Conservation (phyloP, 306 rosid genomes). For the Rosa persica region DNA sequence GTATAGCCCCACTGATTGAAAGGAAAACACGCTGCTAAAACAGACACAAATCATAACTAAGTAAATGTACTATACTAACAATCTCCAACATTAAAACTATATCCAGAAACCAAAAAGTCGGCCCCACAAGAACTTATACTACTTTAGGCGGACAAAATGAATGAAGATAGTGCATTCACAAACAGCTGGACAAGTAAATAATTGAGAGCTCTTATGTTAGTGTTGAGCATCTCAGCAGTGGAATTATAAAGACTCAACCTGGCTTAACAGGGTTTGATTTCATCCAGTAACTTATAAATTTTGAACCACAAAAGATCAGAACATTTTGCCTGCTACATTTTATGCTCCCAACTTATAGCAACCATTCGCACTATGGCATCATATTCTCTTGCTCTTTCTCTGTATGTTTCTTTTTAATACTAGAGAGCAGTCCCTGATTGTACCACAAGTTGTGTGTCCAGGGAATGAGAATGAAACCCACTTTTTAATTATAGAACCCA, state of each 20-base stretch:
- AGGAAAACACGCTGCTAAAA: not conserved
- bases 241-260: not conserved
- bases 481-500: not conserved
- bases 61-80: not conserved
- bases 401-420: not conserved
- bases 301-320: not conserved
- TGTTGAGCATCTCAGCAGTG: not conserved
- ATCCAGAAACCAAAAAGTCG: not conserved
- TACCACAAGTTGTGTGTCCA: not conserved
- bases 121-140: not conserved
- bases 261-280: not conserved
- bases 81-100: not conserved
- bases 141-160: not conserved
- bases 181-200: not conserved
- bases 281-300: not conserved
- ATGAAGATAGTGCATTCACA: not conserved
- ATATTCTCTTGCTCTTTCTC: not conserved
- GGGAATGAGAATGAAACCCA: not conserved
- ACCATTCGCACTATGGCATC: not conserved
- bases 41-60: not conserved
- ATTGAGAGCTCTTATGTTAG: not conserved
- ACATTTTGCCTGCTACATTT: not conserved
- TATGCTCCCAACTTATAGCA: not conserved
- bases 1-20: not conserved
- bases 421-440: not conserved